These are phyloP conservation scores for Seiridium unicorne DNA, from an alignment of 2,329 filamentous ascomycete genomes.

Conservation along the genomic window DNA sequence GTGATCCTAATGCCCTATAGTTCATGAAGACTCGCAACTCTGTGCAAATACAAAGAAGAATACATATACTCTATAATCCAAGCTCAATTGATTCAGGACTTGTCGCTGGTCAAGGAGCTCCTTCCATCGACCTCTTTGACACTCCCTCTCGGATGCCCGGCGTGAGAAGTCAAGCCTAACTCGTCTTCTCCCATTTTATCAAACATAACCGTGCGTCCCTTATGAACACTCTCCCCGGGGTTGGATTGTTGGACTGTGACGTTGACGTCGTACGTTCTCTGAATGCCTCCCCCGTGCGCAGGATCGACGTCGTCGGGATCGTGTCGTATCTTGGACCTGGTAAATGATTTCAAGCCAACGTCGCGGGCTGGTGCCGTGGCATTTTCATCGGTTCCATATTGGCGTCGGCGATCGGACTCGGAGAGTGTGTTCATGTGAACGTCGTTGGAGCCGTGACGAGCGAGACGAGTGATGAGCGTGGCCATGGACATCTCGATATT, in stretches of 20 bases:
- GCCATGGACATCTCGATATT: constrained; percentile 53
- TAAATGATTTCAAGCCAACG: constrained; percentile 22
- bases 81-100: not conserved
- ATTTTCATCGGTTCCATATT: constrained; percentile 1
- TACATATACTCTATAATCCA: not conserved
- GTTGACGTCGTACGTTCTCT: constrained; percentile 8
- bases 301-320: constrained; percentile 37
- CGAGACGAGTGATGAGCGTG: constrained; percentile 37
- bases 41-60: not conserved
- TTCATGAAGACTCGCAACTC: not conserved
- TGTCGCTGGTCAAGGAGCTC: constrained; percentile 3
- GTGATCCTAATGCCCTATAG: not conserved
- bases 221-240: not conserved
- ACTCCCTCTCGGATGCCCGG: not conserved
- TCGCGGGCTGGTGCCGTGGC: constrained; percentile 2
- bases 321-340: constrained; percentile 44
- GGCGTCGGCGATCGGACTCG: constrained; percentile 1
- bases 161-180: constrained; percentile 4
- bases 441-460: not conserved
- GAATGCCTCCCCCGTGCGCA: constrained; percentile 11
- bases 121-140: constrained; percentile 3
- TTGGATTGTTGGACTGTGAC: constrained; percentile 24
- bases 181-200: constrained; percentile 50
- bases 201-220: constrained; percentile 20
- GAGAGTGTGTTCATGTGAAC: constrained; percentile 5